Evolutionary conservation across 2,329 filamentous ascomycete genomes (phyloP).

Genomic region (Hyphodiscus sp.): DNA sequence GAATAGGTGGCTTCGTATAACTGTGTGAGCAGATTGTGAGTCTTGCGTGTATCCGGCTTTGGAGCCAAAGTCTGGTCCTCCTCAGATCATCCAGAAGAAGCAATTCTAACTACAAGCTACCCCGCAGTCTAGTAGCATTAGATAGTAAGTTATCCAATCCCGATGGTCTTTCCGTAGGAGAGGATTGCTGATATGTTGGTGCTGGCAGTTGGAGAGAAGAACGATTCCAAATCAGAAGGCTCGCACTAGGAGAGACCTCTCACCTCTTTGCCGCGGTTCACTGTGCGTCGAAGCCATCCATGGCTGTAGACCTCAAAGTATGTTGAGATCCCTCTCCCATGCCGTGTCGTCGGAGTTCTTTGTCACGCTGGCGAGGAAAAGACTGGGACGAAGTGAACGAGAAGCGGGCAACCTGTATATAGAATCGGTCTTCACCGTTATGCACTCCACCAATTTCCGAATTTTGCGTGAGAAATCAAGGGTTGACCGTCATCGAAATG

Average conservation of each 20-base stretch:
- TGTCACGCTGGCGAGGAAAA: background rate
- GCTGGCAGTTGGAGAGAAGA: slow-evolving; percentile 26
- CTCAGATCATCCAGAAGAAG: too few relatives aligned
- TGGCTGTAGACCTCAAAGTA: too few relatives aligned
- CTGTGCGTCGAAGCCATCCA: background rate
- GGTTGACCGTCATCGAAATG: background rate
- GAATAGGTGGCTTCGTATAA: slow-evolving; percentile 66
- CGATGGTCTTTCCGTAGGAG: background rate
- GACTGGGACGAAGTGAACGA: background rate
- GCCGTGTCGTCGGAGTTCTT: background rate
- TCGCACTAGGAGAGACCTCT: background rate
- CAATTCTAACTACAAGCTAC: too few relatives aligned
- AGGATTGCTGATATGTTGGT: slow-evolving; percentile 3
- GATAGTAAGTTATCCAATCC: slow-evolving; percentile 50
- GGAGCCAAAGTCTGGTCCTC: too few relatives aligned
- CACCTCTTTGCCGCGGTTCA: background rate
- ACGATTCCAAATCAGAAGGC: slow-evolving; percentile 13
- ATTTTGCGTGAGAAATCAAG: background rate
- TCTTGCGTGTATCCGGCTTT: too few relatives aligned
- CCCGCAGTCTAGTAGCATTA: slow-evolving; percentile 57
- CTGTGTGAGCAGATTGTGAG: slow-evolving; percentile 67
- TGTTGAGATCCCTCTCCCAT: background rate
- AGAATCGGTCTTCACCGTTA: background rate
- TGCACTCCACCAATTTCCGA: background rate
- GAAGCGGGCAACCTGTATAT: background rate